Percentiles rank a stretch among this genome's conserved stretches.
Conservation (phyloP, 169 alveolate genomes). For the Theileria annulata region DNA sequence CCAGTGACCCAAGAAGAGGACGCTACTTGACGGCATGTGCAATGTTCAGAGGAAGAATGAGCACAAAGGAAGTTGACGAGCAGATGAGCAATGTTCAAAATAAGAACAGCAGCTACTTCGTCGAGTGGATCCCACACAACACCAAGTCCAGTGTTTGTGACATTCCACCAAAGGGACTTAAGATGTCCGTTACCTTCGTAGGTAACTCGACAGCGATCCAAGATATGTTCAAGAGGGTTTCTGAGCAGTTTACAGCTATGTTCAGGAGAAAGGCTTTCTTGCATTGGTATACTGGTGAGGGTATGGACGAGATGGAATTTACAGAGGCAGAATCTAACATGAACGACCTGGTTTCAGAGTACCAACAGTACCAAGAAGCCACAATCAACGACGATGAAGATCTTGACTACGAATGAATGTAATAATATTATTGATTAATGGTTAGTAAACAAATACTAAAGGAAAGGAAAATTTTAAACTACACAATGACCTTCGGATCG, state of each 20-base stretch:
- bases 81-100: constrained; percentile 98
- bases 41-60: constrained; percentile 99
- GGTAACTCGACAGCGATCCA: constrained; percentile 98
- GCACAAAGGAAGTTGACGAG: constrained; percentile 99
- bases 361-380: constrained; percentile 98
- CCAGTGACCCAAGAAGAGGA: constrained; percentile 99
- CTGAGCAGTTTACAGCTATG: constrained; percentile 97
- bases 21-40: constrained; percentile 98
- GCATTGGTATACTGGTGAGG: constrained; percentile 98
- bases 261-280: constrained; percentile 97
- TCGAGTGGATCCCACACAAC: constrained; percentile 99
- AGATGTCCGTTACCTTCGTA: constrained; percentile 96
- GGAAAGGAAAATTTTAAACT: background rate
- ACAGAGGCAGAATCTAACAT: constrained; percentile 98
- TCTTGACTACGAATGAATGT: constrained; percentile 51
- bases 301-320: constrained; percentile 99
- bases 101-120: constrained; percentile 97
- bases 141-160: constrained; percentile 96
- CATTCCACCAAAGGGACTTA: constrained; percentile 97
- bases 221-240: constrained; percentile 97
- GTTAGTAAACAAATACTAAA: background rate
- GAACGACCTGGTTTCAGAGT: constrained; percentile 96
- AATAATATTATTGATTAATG: constrained; percentile 1
- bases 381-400: constrained; percentile 94
- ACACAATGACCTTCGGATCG: background rate